Evolutionary conservation across 768 basidiomycete species (phyloP), one percentile per base, ranked within the genome.

Genomic region (Glaciozyma antarctica): DNA sequence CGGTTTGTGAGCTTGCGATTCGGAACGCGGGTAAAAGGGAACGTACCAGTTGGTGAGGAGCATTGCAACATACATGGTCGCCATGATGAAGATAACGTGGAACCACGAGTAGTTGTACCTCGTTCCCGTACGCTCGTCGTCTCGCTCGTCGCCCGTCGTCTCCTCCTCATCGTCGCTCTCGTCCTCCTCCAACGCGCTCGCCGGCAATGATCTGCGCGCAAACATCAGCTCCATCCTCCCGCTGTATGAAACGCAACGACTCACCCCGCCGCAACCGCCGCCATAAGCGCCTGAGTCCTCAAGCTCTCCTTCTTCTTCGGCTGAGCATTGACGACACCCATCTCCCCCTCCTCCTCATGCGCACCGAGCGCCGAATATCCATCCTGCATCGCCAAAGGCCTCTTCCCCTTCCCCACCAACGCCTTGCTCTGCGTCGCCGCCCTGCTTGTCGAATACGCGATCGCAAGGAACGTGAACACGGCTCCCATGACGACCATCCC

Each of bases 31-130:
- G 19, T 45, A 22, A 48, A 6, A 38, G n/a, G 17, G 15, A 22
- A 60, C 88, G 63, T 76, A 93, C 94, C 95, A 98, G 77, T 99
- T 94, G 2, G 94, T 99, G 61, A 99, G 77, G 19, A 99, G 80
- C 83, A 95, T 93, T 9, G 89, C 91, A 30, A 97, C 91, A 77
- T 99, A 99, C 95, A 98, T 98, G 19, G 91, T 81, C 34, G 85
- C 95, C 71, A 98, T 87, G 53, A 88, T 85, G 75, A 98, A 99
- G 73, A 99, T 97, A 76, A 97, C 78, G 75, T 99, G 95, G 84
- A 99, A 98, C 91, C 92, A 99, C 2, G 91, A 84, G 76, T 99
- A 99, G 69, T 95, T 95, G 78, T 98, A 99, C 66, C 90, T 87
- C 13, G 90, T 94, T 17, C 91, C 92, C 49, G 86, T 82, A 43